Evolutionary conservation across 768 basidiomycete genomes (phyloP).

Genomic region (Auriscalpium vulgare): DNA sequence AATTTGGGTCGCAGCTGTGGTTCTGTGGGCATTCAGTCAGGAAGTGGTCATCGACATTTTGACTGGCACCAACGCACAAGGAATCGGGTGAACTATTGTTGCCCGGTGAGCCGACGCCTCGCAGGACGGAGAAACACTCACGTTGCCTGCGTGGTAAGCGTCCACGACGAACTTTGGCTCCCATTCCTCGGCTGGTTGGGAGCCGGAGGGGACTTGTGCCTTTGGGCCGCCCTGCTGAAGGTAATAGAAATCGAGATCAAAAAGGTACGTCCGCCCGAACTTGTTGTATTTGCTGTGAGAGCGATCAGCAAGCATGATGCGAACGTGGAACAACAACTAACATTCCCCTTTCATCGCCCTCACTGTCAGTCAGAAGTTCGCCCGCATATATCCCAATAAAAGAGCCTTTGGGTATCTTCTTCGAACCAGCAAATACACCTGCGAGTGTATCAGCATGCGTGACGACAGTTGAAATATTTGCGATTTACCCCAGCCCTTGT

Average conservation of each 20-base stretch:
- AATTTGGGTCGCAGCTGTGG: slow-evolving; percentile 88
- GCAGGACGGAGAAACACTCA: slow-evolving; percentile 28
- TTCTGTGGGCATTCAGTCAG: slow-evolving; percentile 42
- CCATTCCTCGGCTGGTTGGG: slow-evolving; percentile 22
- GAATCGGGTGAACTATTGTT: slow-evolving; percentile 72
- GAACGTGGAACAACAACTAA: slow-evolving; percentile 26
- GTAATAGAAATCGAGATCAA: slow-evolving; percentile 75
- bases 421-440: slow-evolving; percentile 67
- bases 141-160: slow-evolving; percentile 84
- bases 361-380: slow-evolving; percentile 65
- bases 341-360: slow-evolving; percentile 61
- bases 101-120: background rate
- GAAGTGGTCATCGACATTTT: background rate
- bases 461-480: background rate
- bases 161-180: slow-evolving; percentile 56
- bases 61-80: slow-evolving; percentile 41
- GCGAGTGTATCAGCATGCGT: slow-evolving; percentile 1
- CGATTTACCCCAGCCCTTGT: slow-evolving; percentile 80
- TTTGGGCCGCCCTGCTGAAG: slow-evolving; percentile 25
- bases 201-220: background rate
- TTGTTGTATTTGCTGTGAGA: slow-evolving; percentile 57
- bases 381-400: slow-evolving; percentile 85
- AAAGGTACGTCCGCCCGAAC: slow-evolving; percentile 71
- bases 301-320: background rate
- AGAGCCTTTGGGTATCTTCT: slow-evolving; percentile 57